Evolutionary conservation across 495 filamentous ascomycete species (phyloP), one percentile per base, ranked within the genome.

Genomic region (Neurospora sp.): DNA sequence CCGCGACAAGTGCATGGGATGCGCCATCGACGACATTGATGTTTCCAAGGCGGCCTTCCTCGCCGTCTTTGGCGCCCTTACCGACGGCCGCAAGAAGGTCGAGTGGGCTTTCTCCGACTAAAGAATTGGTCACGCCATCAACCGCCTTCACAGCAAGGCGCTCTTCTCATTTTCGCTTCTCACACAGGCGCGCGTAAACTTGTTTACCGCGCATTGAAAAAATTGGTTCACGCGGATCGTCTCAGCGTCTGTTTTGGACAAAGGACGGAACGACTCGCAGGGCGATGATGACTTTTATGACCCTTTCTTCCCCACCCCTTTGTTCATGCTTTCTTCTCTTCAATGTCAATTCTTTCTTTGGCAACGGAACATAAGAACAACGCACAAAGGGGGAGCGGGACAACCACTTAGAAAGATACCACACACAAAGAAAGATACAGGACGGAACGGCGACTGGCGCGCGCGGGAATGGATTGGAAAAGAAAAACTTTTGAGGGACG

Each of bases 1-100:
- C 68, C 88, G 87, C 48, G 92, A 95, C 86, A 91, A 92, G 83
- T 95, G 92, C 84, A 87, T 87, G 79, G 90, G 91, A 77, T 94
- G 92, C 77, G 73, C 61, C 0, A 72, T 44, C 20, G 74, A 74
- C 69, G 78, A 81, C 70, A 84, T 89, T 42, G 87, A 89, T 70
- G 84, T 84, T 59, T 84, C 85, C 53, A 78, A 84, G 70, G 76
- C 80, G 61, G 79, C 82, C 40, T 89, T 88, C 73, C 4, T 40
- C 0, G 76, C 80, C 12, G 76, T 89, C 14, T 84, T 85, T 73
- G 81, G 79, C 27, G 72, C 76, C 20, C 74, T 83, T 8, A 76
- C 71, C 12, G 79, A 40, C 35, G 84, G 84, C 40, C 81, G 84
- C 45, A 40, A 71, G 14, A 38, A 75, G 5, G 79, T 80, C 45